Base-by-base conservation (phyloP, 768 basidiomycete genomes). In the Trametes sanguinea region DNA sequence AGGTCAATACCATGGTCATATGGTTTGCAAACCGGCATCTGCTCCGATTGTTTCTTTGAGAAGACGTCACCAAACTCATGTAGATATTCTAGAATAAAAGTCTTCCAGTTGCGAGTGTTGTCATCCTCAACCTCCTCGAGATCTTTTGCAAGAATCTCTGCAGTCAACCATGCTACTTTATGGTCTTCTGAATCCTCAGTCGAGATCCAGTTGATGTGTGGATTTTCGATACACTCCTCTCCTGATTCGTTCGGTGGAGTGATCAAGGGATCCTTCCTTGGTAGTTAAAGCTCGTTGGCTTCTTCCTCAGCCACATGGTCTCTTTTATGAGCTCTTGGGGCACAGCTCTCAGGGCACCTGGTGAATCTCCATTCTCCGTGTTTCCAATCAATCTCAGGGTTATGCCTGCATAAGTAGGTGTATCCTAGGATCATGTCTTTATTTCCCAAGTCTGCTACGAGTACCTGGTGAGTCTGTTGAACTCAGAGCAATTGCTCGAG, bases 301-400 rank as follows among this genome's bases (percentile, higher is more conserved):
- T 43, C 42, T 43, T 43, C 42, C 11, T 43, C 42, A 43, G 42
- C 42, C 42, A 43, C 42, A 43, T 43, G 42, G 42, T 43, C 42
- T 13, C 11, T 43, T 43, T 43, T 43, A 43, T n/a, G 42, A 43
- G 42, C 42, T 43, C 42, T 43, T 43, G 42, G 42, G 42, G 42
- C 42, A 43, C 37, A 39, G 30, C 29, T 22, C 29, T 54, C 52
- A 37, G 52, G 52, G 37, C 52, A 54, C 29, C 52, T 29, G 29
- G 32, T 33, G 30, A 54, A 54, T 10, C 37, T 40, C 30, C 29
- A 22, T 39, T 32, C 17, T 33, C 37, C 29, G 8, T 33, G 29
- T n/a, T 57, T 16, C 55, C 55, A 57, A 37, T 57, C 13, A 50
- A 57, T 57, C 17, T 44, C 44, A 30, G 55, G 55, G 45, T 57